phyloP scores from a whole-genome alignment of 768 basidiomycete species.

The Gloeophyllum trabeum region DNA sequence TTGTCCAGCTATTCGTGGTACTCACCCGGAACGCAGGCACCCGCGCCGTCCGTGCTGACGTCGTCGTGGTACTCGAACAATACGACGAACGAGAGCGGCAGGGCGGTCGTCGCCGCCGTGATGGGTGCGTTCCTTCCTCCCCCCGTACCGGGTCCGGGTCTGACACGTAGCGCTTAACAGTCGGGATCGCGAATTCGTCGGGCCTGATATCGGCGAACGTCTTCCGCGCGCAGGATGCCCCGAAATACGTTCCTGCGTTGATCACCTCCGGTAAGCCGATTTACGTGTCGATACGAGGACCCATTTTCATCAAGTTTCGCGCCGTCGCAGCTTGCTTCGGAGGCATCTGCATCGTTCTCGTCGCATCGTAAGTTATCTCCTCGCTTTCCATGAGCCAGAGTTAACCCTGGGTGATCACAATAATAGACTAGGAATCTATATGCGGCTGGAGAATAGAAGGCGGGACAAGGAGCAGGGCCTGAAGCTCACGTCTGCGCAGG shows the following conservation, averaged over 20 bases:
- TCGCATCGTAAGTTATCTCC: conserved; percentile 20
- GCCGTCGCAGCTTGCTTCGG: conserved; percentile 29
- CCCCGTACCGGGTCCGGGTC: background rate
- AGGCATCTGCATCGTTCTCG: conserved; percentile 31
- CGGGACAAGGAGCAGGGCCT: conserved; percentile 17
- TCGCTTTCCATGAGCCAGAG: too few species aligned
- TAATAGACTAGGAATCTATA: conserved; percentile 30
- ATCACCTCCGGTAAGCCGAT: conserved; percentile 27
- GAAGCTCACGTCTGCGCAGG: conserved; percentile 25
- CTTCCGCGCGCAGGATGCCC: conserved; percentile 37
- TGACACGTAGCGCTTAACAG: background rate
- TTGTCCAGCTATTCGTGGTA: background rate
- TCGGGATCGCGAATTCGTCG: conserved; percentile 12
- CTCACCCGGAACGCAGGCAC: conserved; percentile 2
- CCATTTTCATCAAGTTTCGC: background rate
- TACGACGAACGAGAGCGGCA: conserved; percentile 33
- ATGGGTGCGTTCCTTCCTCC: conserved; percentile 24
- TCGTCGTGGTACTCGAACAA: conserved; percentile 32
- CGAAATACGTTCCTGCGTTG: conserved; percentile 36
- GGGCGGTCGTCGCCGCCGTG: conserved; percentile 38
- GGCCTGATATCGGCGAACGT: conserved; percentile 42
- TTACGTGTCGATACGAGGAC: background rate
- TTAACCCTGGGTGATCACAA: conserved; percentile 2
- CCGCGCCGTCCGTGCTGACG: conserved; percentile 4
- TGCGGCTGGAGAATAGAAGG: conserved; percentile 34